Evolutionary conservation across 768 basidiomycete genomes (phyloP), one percentile per base, ranked within the genome.

Genomic region (Mycena capillaripes): DNA sequence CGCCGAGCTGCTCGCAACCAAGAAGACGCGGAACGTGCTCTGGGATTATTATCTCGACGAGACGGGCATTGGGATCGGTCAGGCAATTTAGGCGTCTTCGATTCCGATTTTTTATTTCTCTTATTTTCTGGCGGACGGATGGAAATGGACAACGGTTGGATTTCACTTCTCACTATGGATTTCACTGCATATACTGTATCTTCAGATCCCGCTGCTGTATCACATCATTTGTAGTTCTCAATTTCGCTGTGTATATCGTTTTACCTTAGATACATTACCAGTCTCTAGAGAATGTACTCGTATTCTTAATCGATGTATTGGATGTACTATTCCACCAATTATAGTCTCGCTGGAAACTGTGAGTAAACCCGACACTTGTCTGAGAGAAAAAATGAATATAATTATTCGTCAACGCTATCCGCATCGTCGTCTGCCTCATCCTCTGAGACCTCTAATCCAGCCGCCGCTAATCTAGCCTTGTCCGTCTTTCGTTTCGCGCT

Each of bases 361-460:
- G 7, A 21, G 21, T 10, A 30, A 17, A 34, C 32, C 55, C 32
- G 3, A 34, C 3, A 32, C 6, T 10, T 32, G 27, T 72, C 40
- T 36, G 50, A 61, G 32, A 32, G 36, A 42, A 57, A 38, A 56
- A 19, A 61, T 27, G 17, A 7, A 52, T 52, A 61, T 34, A 38
- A 30, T 61, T 70, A 75, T 63, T 75, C 71, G 46, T 80, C 79
- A 27, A 84, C 88, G 0, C 84, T 89, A 1, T 87, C 88, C 0
- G 88, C 89, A 0, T 90, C 92, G 0, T 90, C 94, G 4, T 93
- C 96, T 0, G 82, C 95, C 68, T 97, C 98, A 69, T 97, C 97
- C 76, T 98, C 97, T 0, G 95, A 97, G 2, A 98, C 97, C 38
- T 97, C 97, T 79, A 95, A 68, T 0, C 94, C 94, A 12, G 89